Evolutionary conservation across 2,329 filamentous ascomycete genomes (phyloP).

Genomic region (Cladosporium cucumerinum): DNA sequence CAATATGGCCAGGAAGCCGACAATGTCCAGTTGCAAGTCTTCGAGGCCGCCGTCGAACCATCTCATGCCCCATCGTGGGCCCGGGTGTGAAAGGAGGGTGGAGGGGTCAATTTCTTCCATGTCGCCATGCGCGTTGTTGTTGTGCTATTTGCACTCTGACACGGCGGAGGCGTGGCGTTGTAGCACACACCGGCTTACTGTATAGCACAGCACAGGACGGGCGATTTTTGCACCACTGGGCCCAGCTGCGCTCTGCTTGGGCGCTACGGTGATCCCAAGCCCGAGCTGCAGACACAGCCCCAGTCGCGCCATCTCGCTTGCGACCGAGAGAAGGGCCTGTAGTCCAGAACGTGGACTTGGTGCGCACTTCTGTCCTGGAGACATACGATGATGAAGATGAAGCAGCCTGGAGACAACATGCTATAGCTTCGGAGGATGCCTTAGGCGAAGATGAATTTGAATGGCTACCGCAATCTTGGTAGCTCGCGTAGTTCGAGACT

Average conservation of each 20-base stretch:
- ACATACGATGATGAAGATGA: background rate
- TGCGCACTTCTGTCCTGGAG: background rate
- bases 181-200: background rate
- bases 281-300: slow-evolving; percentile 9
- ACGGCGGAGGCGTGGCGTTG: background rate
- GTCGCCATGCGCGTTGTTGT: background rate
- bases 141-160: background rate
- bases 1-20: slow-evolving; percentile 54
- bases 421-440: background rate
- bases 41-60: slow-evolving; percentile 18
- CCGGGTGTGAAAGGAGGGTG: slow-evolving; percentile 1
- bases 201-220: background rate
- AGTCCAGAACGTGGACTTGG: background rate
- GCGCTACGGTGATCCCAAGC: slow-evolving; percentile 6
- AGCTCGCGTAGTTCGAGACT: background rate
- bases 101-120: slow-evolving; percentile 14
- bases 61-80: slow-evolving; percentile 5
- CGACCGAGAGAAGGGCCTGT: background rate
- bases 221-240: background rate
- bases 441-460: background rate
- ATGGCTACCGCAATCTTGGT: background rate
- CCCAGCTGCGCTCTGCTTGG: slow-evolving; percentile 2
- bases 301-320: slow-evolving; percentile 1
- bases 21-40: slow-evolving; percentile 52
- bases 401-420: background rate